Conservation (phyloP, 1,139 yeast species). For the Magnusiomyces paraingens region DNA sequence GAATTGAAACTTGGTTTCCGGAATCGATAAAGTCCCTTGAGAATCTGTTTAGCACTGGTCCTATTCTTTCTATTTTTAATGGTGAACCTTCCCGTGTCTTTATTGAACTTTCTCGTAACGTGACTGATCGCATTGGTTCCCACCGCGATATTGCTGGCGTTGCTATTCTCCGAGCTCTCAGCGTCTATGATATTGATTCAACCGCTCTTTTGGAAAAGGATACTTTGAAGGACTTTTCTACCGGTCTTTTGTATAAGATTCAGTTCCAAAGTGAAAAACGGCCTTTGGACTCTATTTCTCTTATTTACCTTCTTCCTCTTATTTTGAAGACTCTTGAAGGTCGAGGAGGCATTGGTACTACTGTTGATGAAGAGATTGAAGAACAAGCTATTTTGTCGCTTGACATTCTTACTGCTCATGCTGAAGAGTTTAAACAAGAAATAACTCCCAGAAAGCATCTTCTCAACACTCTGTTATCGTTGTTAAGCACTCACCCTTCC, state of each 20-base stretch:
- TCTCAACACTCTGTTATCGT: conserved; percentile 53
- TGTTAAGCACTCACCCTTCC: conserved; percentile 60
- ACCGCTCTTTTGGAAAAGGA: conserved; percentile 43
- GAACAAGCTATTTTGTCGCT: conserved; percentile 75
- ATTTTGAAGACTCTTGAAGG: conserved; percentile 45
- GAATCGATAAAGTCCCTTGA: conserved; percentile 43
- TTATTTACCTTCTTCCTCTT: conserved; percentile 71
- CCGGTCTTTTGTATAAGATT: conserved; percentile 66
- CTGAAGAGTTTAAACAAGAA: conserved; percentile 62
- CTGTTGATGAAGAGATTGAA: conserved; percentile 76
- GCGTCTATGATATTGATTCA: conserved; percentile 22
- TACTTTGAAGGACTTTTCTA: conserved; percentile 47
- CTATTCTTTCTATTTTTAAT: conserved; percentile 31
- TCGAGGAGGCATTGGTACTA: conserved; percentile 51
- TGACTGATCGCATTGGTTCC: conserved; percentile 45
- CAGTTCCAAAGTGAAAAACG: conserved; percentile 69
- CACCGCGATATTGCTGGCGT: conserved; percentile 55
- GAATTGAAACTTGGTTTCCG: conserved; percentile 68
- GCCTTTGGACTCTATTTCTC: conserved; percentile 60
- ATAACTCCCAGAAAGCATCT: conserved; percentile 64
- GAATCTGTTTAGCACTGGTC: conserved; percentile 38
- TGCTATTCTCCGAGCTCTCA: conserved; percentile 51
- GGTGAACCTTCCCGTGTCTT: conserved; percentile 29
- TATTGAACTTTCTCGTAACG: conserved; percentile 29
- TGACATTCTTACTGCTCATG: conserved; percentile 70